Percentiles rank a stretch among this genome's conserved stretches.
phyloP scores from a whole-genome alignment of 202 grass and related monocot genomes.

The Zizania palustris region DNA sequence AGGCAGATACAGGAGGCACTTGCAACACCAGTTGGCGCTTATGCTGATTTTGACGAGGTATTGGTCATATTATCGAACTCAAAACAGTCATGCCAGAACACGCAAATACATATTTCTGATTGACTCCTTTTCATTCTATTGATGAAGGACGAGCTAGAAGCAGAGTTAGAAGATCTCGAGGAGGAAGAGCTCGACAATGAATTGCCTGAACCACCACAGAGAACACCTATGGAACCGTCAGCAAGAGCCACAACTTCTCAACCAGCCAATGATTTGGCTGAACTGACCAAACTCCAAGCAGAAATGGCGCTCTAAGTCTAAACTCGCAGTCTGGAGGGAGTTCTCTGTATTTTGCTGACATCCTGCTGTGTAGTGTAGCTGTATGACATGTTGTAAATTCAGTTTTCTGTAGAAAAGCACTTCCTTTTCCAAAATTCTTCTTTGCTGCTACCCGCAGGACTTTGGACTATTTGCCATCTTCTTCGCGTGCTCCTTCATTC shows the following conservation, averaged over 20 bases:
- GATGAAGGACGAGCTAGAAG: slow-evolving; percentile 64
- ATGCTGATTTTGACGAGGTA: slow-evolving; percentile 74
- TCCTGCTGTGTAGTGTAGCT: neutral
- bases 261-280: slow-evolving; percentile 39
- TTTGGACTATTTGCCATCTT: too few relatives aligned
- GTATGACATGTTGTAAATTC: neutral
- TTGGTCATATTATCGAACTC: neutral
- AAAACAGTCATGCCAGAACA: neutral
- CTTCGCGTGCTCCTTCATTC: too few relatives aligned
- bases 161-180: slow-evolving; percentile 65
- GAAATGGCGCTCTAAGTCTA: slow-evolving; percentile 51
- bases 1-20: slow-evolving; percentile 69
- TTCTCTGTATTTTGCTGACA: slow-evolving; percentile 16
- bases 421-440: neutral
- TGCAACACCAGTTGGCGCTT: slow-evolving; percentile 48
- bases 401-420: neutral
- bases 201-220: slow-evolving; percentile 26
- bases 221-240: neutral
- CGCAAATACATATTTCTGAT: neutral
- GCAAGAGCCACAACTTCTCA: neutral
- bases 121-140: neutral
- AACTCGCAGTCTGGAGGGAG: neutral
- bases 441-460: too few relatives aligned
- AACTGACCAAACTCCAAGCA: slow-evolving; percentile 55
- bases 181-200: slow-evolving; percentile 49